Conservation (phyloP, 192 early-diverging fungal species). For the Coemansia sp. region DNA sequence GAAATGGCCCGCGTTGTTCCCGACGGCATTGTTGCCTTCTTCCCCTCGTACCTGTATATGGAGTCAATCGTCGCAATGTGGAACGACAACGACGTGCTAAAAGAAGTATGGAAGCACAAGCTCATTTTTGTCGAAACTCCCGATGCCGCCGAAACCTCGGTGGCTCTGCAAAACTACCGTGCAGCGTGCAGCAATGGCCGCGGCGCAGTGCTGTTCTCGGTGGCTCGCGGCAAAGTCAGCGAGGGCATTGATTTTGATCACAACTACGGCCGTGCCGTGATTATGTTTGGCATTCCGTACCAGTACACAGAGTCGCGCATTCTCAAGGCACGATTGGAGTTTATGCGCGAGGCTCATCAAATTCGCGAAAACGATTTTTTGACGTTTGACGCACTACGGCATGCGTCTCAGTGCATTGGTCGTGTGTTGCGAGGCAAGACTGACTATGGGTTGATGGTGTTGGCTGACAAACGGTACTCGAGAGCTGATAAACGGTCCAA, state of each 20-base stretch:
- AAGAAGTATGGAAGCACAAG: conserved; percentile 94
- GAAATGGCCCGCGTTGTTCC: conserved; percentile 93
- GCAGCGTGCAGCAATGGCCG: conserved; percentile 96
- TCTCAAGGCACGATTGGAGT: conserved; percentile 94
- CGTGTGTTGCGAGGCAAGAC: conserved; percentile 96
- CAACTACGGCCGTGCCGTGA: conserved; percentile 97
- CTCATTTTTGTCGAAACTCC: conserved; percentile 99
- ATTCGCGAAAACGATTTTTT: conserved; percentile 99
- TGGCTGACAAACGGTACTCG: conserved; percentile 97
- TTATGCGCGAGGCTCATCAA: conserved; percentile 86
- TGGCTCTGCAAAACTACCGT: conserved; percentile 95
- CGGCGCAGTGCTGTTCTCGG: conserved; percentile 94
- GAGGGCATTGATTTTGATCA: conserved; percentile 99
- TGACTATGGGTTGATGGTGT: conserved; percentile 98
- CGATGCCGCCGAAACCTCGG: conserved; percentile 93
- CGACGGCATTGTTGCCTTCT: conserved; percentile 97
- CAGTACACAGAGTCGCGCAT: conserved; percentile 98
- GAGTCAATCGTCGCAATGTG: conserved; percentile 97
- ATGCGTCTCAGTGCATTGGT: conserved; percentile 99
- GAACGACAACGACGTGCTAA: conserved; percentile 96
- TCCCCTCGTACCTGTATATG: conserved; percentile 99
- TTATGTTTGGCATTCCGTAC: conserved; percentile 99
- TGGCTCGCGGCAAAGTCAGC: conserved; percentile 98
- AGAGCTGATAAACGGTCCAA: conserved; percentile 93
- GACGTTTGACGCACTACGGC: conserved; percentile 98